Evolutionary conservation across 306 rosid species (phyloP).

Genomic region (Mimosa bimucronata): DNA sequence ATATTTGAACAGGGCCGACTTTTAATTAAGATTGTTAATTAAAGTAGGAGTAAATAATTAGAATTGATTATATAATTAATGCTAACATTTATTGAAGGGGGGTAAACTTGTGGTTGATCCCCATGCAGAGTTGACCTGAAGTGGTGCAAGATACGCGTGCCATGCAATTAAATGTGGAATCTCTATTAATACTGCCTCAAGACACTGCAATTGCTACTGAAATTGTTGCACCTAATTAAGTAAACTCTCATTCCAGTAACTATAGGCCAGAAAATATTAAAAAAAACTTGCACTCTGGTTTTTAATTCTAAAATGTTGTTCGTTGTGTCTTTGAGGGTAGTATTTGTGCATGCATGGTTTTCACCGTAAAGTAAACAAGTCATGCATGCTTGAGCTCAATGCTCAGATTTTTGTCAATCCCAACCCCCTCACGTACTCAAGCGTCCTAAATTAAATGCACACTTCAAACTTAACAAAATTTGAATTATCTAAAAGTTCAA

Average conservation of each 20-base stretch:
- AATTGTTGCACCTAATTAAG: neutral
- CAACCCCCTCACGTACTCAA: conserved; percentile 23
- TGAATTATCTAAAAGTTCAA: neutral
- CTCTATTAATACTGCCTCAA: neutral
- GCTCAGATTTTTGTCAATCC: conserved; percentile 31
- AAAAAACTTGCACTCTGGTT: neutral
- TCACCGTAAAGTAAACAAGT: conserved; percentile 22
- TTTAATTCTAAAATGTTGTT: neutral
- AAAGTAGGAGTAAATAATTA: neutral
- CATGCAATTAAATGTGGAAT: neutral
- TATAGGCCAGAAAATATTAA: neutral
- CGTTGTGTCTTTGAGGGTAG: neutral
- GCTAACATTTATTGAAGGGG: neutral
- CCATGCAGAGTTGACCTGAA: neutral
- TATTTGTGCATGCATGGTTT: conserved; percentile 23
- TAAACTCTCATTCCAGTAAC: neutral
- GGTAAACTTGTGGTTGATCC: neutral
- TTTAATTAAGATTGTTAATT: neutral
- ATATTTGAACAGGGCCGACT: neutral
- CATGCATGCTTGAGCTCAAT: conserved; percentile 31
- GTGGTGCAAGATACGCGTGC: neutral
- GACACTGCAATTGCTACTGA: neutral
- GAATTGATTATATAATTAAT: neutral
- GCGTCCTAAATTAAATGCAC: neutral
- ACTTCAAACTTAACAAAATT: neutral